Evolutionary conservation across 1,284 basidiomycete species (phyloP).

Genomic region (Peniophora sp.): DNA sequence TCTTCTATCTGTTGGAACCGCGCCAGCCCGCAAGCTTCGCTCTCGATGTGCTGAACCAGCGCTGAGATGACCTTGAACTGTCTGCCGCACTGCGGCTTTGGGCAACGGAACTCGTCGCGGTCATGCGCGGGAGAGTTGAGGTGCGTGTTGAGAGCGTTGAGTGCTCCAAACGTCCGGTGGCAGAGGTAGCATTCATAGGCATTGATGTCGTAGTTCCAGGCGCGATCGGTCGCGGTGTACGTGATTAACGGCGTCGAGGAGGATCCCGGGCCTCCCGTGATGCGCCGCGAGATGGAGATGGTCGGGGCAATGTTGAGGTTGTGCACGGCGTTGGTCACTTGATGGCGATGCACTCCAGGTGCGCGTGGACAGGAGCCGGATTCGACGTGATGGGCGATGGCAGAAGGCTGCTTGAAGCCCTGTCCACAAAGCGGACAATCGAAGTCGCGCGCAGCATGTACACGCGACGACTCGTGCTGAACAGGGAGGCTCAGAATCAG

Average conservation of each 20-base stretch:
- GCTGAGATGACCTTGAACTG: constrained; percentile 39
- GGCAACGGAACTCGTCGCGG: constrained; percentile 34
- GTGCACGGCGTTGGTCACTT: constrained; percentile 25
- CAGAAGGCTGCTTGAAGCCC: constrained; percentile 33
- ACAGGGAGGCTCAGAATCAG: not conserved
- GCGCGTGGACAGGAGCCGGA: constrained; percentile 25
- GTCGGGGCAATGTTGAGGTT: constrained; percentile 23
- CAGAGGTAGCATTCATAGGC: constrained; percentile 51
- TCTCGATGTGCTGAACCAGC: constrained; percentile 49
- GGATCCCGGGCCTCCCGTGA: constrained; percentile 24
- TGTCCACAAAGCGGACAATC: constrained; percentile 33
- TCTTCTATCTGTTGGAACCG: constrained; percentile 31
- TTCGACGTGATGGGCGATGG: constrained; percentile 41
- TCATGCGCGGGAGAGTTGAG: constrained; percentile 37
- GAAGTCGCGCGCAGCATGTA: constrained; percentile 19
- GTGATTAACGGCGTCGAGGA: constrained; percentile 22
- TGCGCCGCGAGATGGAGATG: constrained; percentile 23
- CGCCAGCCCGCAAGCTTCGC: constrained; percentile 39
- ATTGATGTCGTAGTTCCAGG: constrained; percentile 33
- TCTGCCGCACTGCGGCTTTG: constrained; percentile 37
- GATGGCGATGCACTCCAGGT: constrained; percentile 23
- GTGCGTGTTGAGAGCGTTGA: constrained; percentile 40
- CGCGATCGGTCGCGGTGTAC: constrained; percentile 29
- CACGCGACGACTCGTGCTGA: constrained; percentile 27
- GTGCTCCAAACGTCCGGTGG: constrained; percentile 26